A percentile compares a stretch with the other conserved stretches of the same genome.
These are phyloP conservation scores for Aspergillus funiculosus DNA, from an alignment of 495 filamentous ascomycete species.

Conservation along the genomic window DNA sequence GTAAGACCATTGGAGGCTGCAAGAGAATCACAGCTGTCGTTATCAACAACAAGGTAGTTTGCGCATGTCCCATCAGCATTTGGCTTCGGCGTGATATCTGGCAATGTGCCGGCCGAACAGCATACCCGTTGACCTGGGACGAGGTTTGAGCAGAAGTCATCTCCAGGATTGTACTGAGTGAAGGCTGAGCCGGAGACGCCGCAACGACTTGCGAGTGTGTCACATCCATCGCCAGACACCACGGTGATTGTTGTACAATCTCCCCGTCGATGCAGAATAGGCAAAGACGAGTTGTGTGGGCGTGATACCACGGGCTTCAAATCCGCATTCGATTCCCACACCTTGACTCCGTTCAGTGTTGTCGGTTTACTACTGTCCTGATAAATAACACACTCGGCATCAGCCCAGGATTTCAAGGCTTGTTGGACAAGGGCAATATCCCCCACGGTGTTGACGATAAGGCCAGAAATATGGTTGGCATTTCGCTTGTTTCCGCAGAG, in stretches of 20 bases:
- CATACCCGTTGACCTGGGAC: background rate
- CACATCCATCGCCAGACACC: constrained; percentile 2
- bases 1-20: constrained; percentile 1
- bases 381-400: constrained; percentile 2
- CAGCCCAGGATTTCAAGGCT: constrained; percentile 1
- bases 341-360: background rate
- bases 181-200: constrained; percentile 2
- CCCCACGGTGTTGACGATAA: background rate
- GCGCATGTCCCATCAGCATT: constrained; percentile 39
- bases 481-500: constrained; percentile 9
- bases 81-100: constrained; percentile 13
- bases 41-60: constrained; percentile 25
- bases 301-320: background rate
- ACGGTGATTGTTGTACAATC: background rate
- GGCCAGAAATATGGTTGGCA: constrained; percentile 6
- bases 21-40: constrained; percentile 25
- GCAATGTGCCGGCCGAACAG: background rate
- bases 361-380: background rate
- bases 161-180: background rate
- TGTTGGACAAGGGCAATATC: constrained; percentile 5
- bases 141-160: background rate
- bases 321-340: background rate
- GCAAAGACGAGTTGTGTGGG: background rate
- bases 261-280: background rate
- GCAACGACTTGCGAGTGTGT: constrained; percentile 3